Conservation (phyloP, 352 stramenopile species). For the Globisporangium spiculum region DNA sequence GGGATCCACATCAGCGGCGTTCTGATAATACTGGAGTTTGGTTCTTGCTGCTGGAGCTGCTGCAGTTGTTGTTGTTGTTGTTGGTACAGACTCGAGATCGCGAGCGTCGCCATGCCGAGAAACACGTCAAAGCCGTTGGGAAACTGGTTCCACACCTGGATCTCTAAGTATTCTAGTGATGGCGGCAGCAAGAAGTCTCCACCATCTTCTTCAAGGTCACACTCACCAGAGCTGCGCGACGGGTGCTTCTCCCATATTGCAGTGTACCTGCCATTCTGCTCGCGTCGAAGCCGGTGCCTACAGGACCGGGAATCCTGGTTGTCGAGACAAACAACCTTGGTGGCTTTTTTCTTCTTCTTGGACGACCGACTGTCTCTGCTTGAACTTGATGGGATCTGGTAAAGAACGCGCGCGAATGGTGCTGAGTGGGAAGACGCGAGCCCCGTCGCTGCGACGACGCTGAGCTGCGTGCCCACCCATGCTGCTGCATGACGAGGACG, state of each 20-base stretch:
- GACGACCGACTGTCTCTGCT: slow-evolving; percentile 2
- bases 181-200: slow-evolving; percentile 26
- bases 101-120: slow-evolving; percentile 38
- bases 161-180: slow-evolving; percentile 38
- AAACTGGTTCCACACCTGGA: slow-evolving; percentile 71
- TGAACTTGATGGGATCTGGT: slow-evolving; percentile 20
- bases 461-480: slow-evolving; percentile 29
- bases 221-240: not conserved
- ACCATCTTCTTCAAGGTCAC: not conserved
- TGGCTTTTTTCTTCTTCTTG: not conserved
- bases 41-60: slow-evolving; percentile 2
- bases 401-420: slow-evolving; percentile 50
- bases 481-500: not conserved
- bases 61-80: slow-evolving; percentile 14
- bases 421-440: slow-evolving; percentile 41
- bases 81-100: slow-evolving; percentile 24
- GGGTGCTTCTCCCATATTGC: slow-evolving; percentile 24
- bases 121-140: slow-evolving; percentile 53
- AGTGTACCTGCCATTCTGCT: slow-evolving; percentile 39
- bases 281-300: slow-evolving; percentile 12
- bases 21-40: not conserved
- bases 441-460: slow-evolving; percentile 31
- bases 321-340: slow-evolving; percentile 12
- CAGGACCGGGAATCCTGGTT: not conserved
- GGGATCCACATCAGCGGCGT: slow-evolving; percentile 39